Conservation (phyloP, 306 rosid species). For the Dryas octopetala region DNA sequence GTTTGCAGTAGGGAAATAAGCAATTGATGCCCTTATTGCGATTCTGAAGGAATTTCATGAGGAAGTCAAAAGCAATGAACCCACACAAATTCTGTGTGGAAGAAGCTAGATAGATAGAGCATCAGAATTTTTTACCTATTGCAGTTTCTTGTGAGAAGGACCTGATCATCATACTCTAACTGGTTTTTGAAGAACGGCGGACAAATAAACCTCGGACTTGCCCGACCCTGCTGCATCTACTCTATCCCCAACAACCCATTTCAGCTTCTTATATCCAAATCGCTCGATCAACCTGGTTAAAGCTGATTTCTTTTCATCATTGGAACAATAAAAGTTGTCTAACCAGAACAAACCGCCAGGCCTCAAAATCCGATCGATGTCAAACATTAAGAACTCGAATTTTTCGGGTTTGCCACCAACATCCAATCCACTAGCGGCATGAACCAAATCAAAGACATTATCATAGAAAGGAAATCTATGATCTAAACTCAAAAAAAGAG, state of each 20-base stretch:
- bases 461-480: constrained; percentile 91
- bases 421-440: constrained; percentile 59
- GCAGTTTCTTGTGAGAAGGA: constrained; percentile 20
- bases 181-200: constrained; percentile 87
- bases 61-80: constrained; percentile 37
- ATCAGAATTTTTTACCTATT: constrained; percentile 39
- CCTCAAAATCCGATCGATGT: constrained; percentile 69
- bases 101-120: constrained; percentile 23
- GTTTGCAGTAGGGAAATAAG: constrained; percentile 42
- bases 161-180: constrained; percentile 54
- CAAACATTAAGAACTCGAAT: constrained; percentile 85
- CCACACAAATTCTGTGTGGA: constrained; percentile 26
- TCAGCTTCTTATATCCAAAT: constrained; percentile 85
- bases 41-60: constrained; percentile 38
- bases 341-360: constrained; percentile 90
- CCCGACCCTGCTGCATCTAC: constrained; percentile 46
- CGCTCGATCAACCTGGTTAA: constrained; percentile 78
- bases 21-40: constrained; percentile 44
- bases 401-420: constrained; percentile 63
- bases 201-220: constrained; percentile 58
- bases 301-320: constrained; percentile 67
- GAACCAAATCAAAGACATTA: constrained; percentile 85
- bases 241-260: constrained; percentile 89
- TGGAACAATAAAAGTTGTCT: constrained; percentile 66
- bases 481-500: constrained; percentile 72